phyloP scores from a whole-genome alignment of 441 rosid species.

The Pelargonium cotyledonis region DNA sequence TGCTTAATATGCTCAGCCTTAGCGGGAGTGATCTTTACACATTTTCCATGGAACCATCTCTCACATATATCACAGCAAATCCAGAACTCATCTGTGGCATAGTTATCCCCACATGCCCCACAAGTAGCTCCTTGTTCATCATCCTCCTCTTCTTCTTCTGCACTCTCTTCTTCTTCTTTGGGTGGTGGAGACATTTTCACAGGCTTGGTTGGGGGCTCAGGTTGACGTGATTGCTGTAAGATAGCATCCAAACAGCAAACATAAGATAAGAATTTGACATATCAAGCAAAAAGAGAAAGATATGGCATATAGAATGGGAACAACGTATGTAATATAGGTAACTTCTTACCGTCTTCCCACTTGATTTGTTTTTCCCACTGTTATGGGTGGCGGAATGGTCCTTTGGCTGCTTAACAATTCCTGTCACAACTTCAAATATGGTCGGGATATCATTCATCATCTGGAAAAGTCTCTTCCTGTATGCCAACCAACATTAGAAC shows the following conservation, averaged over 20 bases:
- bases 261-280: constrained; percentile 1
- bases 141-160: constrained; percentile 63
- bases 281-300: neutral
- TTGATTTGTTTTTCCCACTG: constrained; percentile 66
- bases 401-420: constrained; percentile 62
- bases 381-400: constrained; percentile 54
- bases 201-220: constrained; percentile 45
- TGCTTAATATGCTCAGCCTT: constrained; percentile 95
- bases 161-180: constrained; percentile 73
- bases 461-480: constrained; percentile 89
- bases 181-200: constrained; percentile 50
- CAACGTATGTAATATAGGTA: neutral
- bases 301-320: too few relatives aligned
- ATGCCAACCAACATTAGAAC: constrained; percentile 17
- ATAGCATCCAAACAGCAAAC: constrained; percentile 16
- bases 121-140: constrained; percentile 87
- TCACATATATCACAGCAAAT: constrained; percentile 87
- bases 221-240: constrained; percentile 43
- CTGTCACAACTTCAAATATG: constrained; percentile 79
- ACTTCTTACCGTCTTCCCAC: constrained; percentile 49
- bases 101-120: constrained; percentile 95
- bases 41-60: constrained; percentile 93
- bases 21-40: constrained; percentile 97
- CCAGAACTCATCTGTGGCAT: constrained; percentile 87
- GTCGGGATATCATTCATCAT: constrained; percentile 89